Percentiles rank a stretch among this genome's conserved stretches.
Conservation (phyloP, 805 yeast genomes). For the Wickerhamomyces ciferrii region DNA sequence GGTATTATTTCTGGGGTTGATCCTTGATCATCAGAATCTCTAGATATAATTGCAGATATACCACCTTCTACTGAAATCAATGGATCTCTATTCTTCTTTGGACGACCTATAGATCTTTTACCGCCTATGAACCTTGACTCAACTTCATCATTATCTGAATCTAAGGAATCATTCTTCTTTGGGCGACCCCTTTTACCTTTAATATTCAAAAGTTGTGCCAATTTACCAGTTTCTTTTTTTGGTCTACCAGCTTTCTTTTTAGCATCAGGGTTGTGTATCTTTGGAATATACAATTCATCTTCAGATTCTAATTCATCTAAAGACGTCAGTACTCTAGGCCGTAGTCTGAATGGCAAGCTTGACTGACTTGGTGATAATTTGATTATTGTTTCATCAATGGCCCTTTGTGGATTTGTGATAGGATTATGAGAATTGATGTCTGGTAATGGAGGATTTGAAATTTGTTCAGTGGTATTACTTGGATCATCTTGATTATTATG, state of each 20-base stretch:
- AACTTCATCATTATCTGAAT: not conserved
- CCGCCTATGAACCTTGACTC: not conserved
- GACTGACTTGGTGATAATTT: not conserved
- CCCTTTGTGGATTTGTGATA: not conserved
- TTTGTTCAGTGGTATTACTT: not conserved
- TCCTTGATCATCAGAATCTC: not conserved
- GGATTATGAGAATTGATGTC: not conserved
- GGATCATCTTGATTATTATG: not conserved
- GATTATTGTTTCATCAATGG: not conserved
- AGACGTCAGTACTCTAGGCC: not conserved
- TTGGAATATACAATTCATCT: not conserved
- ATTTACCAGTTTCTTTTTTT: not conserved
- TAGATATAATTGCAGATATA: not conserved
- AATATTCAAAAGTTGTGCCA: not conserved
- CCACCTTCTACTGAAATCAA: not conserved
- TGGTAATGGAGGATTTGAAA: not conserved
- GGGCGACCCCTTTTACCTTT: not conserved
- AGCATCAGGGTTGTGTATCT: not conserved
- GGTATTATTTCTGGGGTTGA: not conserved
- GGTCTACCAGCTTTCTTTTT: not conserved
- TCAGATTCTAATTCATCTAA: not conserved
- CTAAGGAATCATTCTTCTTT: not conserved
- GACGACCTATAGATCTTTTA: not conserved
- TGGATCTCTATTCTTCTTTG: not conserved
- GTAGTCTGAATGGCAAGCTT: not conserved